phyloP scores from a whole-genome alignment of 2,329 filamentous ascomycete genomes.

The Talaromyces sp. region DNA sequence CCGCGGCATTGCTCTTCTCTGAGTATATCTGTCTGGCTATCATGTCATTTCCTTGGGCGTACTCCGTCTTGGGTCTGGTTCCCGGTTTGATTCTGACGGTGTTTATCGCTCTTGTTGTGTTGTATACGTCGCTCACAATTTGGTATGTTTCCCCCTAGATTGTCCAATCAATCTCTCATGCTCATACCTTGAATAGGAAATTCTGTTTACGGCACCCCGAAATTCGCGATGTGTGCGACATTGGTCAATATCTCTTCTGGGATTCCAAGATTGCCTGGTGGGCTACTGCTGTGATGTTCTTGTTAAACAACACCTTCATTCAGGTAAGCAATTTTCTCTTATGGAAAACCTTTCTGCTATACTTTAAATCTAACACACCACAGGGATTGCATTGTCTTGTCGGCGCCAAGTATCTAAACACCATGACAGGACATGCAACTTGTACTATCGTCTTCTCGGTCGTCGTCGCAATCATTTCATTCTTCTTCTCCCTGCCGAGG shows the following conservation, averaged over 20 bases:
- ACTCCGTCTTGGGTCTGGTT: conserved; percentile 78
- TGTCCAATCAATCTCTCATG: neutral
- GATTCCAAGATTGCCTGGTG: conserved; percentile 67
- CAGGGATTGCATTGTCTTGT: conserved; percentile 75
- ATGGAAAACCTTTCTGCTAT: neutral
- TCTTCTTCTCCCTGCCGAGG: conserved; percentile 72
- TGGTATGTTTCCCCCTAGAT: conserved; percentile 43
- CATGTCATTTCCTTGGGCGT: conserved; percentile 95
- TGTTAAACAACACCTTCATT: conserved; percentile 91
- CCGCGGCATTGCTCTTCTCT: conserved; percentile 81
- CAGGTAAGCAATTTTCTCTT: conserved; percentile 46
- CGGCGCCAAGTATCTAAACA: conserved; percentile 83
- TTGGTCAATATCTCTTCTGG: conserved; percentile 94
- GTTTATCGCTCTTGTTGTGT: conserved; percentile 68
- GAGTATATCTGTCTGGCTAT: conserved; percentile 92
- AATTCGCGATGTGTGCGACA: conserved; percentile 86
- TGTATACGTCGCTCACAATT: conserved; percentile 71
- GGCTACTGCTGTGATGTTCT: conserved; percentile 74
- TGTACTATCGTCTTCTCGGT: conserved; percentile 78
- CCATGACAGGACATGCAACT: conserved; percentile 66
- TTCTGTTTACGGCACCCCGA: conserved; percentile 89
- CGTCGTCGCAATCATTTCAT: conserved; percentile 69
- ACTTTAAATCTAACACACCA: conserved; percentile 3
- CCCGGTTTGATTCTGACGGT: conserved; percentile 79
- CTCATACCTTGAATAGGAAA: conserved; percentile 54